Conservation (phyloP, 345 rosid species). For the Camelina neglecta region DNA sequence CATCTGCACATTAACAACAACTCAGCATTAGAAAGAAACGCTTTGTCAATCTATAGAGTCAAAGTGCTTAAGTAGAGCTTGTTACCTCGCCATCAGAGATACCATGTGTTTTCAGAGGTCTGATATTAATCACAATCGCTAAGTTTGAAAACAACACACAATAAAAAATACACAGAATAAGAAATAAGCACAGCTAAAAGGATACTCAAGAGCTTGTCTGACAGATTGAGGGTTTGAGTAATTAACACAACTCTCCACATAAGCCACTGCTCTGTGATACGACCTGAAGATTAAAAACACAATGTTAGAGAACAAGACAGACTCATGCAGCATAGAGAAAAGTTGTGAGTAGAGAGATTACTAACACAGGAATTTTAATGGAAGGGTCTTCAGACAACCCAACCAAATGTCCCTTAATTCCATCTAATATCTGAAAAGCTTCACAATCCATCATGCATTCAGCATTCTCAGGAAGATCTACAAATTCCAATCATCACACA, state of each 20-base stretch:
- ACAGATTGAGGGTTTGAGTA: conserved; percentile 65
- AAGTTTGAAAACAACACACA: conserved; percentile 44
- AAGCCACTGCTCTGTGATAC: conserved; percentile 67
- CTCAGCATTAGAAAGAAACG: conserved; percentile 29
- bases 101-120: conserved; percentile 60
- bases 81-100: conserved; percentile 82
- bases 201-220: conserved; percentile 80
- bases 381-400: conserved; percentile 75
- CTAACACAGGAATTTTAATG: conserved; percentile 81
- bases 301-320: conserved; percentile 9
- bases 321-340: conserved; percentile 16
- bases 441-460: conserved; percentile 89
- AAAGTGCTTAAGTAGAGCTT: conserved; percentile 20
- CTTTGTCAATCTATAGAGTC: conserved; percentile 22
- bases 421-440: conserved; percentile 69
- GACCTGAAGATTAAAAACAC: conserved; percentile 59
- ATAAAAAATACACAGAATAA: conserved; percentile 33
- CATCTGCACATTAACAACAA: conserved; percentile 57
- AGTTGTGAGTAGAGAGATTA: conserved; percentile 10
- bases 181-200: conserved; percentile 43
- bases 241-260: conserved; percentile 48
- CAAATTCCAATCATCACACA: conserved; percentile 25
- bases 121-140: conserved; percentile 42
- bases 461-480: conserved; percentile 81
- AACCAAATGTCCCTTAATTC: conserved; percentile 81